Evolutionary conservation across 805 yeast species (phyloP).

Genomic region (Metschnikowia hibisci): DNA sequence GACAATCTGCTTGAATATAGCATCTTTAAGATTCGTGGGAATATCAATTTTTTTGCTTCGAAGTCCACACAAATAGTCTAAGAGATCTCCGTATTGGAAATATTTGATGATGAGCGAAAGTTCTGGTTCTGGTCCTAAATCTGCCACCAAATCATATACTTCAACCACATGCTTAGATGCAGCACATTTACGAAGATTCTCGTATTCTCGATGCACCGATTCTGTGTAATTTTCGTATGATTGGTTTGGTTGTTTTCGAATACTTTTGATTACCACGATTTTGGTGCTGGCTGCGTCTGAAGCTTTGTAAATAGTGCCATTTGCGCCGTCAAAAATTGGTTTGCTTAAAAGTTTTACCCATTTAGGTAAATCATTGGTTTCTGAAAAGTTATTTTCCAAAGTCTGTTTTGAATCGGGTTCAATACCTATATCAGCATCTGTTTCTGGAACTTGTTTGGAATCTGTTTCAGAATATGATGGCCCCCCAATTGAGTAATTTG

Average conservation of each 20-base stretch:
- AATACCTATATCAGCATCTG: background rate
- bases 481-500: too few species aligned
- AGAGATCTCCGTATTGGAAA: slow-evolving; percentile 46
- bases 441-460: too few species aligned
- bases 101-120: slow-evolving; percentile 40
- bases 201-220: slow-evolving; percentile 30
- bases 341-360: slow-evolving; percentile 24
- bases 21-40: slow-evolving; percentile 37
- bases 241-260: slow-evolving; percentile 21
- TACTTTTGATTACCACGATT: slow-evolving; percentile 29
- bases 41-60: slow-evolving; percentile 32
- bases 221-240: slow-evolving; percentile 15
- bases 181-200: slow-evolving; percentile 24
- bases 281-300: slow-evolving; percentile 18
- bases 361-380: slow-evolving; percentile 6
- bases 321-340: slow-evolving; percentile 42
- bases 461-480: too few species aligned
- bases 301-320: slow-evolving; percentile 36
- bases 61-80: slow-evolving; percentile 38
- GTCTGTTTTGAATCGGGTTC: background rate
- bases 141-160: slow-evolving; percentile 24
- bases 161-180: slow-evolving; percentile 27
- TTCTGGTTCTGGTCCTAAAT: slow-evolving; percentile 10
- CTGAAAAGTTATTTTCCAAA: background rate
- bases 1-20: slow-evolving; percentile 43